phyloP scores from a whole-genome alignment of 345 rosid species.

The Conringia planisiliqua region DNA sequence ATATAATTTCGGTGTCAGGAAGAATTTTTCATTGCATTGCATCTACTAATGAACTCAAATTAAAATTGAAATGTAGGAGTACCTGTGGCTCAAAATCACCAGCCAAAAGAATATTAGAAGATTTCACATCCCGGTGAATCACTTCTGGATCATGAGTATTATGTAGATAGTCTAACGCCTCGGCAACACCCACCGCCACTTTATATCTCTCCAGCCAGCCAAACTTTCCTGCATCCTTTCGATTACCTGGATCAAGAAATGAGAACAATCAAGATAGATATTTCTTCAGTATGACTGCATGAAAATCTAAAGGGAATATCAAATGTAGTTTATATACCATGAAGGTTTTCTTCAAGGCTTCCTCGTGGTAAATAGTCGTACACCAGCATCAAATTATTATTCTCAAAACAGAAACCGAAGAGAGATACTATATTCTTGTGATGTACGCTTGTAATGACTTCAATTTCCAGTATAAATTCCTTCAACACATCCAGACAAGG shows the following conservation, averaged over 20 bases:
- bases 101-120: constrained; percentile 86
- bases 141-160: constrained; percentile 60
- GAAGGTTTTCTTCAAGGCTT: constrained; percentile 92
- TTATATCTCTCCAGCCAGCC: constrained; percentile 85
- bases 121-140: constrained; percentile 92
- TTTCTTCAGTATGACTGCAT: background rate
- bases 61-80: background rate
- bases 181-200: constrained; percentile 87
- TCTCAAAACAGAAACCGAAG: constrained; percentile 78
- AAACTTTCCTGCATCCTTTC: constrained; percentile 49
- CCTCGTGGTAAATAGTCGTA: constrained; percentile 88
- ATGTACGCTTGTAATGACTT: constrained; percentile 62
- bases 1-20: constrained; percentile 1
- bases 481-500: constrained; percentile 62
- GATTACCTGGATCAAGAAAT: constrained; percentile 47
- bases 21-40: background rate
- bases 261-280: constrained; percentile 17
- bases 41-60: constrained; percentile 1
- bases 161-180: constrained; percentile 88
- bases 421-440: constrained; percentile 84
- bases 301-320: constrained; percentile 24
- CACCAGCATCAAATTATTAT: constrained; percentile 62
- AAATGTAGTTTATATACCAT: constrained; percentile 45
- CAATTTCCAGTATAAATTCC: constrained; percentile 80
- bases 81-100: constrained; percentile 98